Evolutionary conservation across 2,329 filamentous ascomycete species (phyloP).

Genomic region (Raffaelea deltoideospora): DNA sequence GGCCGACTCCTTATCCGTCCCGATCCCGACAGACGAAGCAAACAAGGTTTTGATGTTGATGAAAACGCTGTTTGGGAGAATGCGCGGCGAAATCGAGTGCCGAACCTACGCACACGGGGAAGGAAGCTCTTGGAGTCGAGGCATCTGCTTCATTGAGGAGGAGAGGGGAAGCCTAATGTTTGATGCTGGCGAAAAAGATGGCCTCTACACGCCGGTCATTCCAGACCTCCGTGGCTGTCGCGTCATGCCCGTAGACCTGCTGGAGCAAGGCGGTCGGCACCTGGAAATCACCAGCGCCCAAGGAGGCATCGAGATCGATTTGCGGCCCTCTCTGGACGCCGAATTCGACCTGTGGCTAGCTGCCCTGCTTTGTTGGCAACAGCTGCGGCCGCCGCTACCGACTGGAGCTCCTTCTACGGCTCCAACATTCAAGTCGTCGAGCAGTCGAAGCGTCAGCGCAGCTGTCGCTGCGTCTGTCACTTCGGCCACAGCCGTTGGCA

Average conservation of each 20-base stretch:
- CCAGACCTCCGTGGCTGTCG: conserved; percentile 60
- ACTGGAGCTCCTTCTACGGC: neutral
- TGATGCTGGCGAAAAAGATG: conserved; percentile 48
- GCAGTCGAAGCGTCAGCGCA: conserved; percentile 21
- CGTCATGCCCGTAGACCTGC: conserved; percentile 39
- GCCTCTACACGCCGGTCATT: conserved; percentile 52
- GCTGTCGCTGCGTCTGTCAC: conserved; percentile 19
- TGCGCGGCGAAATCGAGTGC: conserved; percentile 64
- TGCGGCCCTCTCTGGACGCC: conserved; percentile 47
- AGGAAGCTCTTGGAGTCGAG: conserved; percentile 48
- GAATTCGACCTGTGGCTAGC: conserved; percentile 72
- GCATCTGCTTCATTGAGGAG: conserved; percentile 66
- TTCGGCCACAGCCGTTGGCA: neutral
- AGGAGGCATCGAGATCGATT: conserved; percentile 42
- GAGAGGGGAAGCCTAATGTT: conserved; percentile 61
- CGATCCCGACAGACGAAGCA: conserved; percentile 50
- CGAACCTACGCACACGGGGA: conserved; percentile 52
- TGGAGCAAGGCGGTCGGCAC: conserved; percentile 29
- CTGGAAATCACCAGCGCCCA: conserved; percentile 40
- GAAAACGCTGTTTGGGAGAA: conserved; percentile 62
- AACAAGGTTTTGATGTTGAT: conserved; percentile 61
- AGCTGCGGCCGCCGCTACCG: conserved; percentile 36
- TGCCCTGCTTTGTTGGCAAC: conserved; percentile 68
- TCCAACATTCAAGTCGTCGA: conserved; percentile 23
- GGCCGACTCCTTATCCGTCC: conserved; percentile 43